These are phyloP conservation scores for Penicillium argentinense DNA, from an alignment of 495 filamentous ascomycete genomes.

Conservation along the genomic window DNA sequence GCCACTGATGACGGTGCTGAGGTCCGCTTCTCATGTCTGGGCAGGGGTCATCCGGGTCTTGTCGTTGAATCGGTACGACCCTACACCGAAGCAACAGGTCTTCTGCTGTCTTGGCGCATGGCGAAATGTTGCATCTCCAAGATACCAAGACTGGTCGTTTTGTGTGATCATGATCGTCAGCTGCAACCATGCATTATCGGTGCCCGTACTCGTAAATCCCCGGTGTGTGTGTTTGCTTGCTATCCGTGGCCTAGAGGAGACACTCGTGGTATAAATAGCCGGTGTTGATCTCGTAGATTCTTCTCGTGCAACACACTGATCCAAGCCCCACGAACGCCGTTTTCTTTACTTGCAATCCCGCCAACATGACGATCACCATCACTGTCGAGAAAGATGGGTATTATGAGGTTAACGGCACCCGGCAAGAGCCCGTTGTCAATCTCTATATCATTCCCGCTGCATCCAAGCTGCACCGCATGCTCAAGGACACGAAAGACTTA, in stretches of 20 bases:
- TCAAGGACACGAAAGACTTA: constrained; percentile 37
- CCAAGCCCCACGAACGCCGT: too few relatives aligned
- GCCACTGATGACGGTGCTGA: background rate
- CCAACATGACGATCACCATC: constrained; percentile 34
- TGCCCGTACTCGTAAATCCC: background rate
- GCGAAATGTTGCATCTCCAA: constrained; percentile 26
- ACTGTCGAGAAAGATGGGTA: constrained; percentile 40
- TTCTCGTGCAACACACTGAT: background rate
- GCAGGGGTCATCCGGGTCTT: constrained; percentile 11
- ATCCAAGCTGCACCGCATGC: constrained; percentile 47
- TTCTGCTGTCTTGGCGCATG: constrained; percentile 18
- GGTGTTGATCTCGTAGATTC: background rate
- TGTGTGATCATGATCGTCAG: constrained; percentile 8
- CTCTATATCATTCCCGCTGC: constrained; percentile 40
- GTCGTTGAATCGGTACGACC: constrained; percentile 19
- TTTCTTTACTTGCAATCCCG: background rate
- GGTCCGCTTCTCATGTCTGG: background rate
- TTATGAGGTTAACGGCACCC: constrained; percentile 36
- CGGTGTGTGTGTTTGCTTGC: background rate
- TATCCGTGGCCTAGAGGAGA: background rate
- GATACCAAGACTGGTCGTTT: constrained; percentile 11
- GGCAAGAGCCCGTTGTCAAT: constrained; percentile 31
- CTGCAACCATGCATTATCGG: background rate
- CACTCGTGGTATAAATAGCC: constrained; percentile 1
- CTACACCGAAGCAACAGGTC: constrained; percentile 5